A percentile compares a stretch with the other conserved stretches of the same genome.
phyloP scores from a whole-genome alignment of 225 moss, liverwort and hornwort genomes.

The Physcomitrellopsis africana region DNA sequence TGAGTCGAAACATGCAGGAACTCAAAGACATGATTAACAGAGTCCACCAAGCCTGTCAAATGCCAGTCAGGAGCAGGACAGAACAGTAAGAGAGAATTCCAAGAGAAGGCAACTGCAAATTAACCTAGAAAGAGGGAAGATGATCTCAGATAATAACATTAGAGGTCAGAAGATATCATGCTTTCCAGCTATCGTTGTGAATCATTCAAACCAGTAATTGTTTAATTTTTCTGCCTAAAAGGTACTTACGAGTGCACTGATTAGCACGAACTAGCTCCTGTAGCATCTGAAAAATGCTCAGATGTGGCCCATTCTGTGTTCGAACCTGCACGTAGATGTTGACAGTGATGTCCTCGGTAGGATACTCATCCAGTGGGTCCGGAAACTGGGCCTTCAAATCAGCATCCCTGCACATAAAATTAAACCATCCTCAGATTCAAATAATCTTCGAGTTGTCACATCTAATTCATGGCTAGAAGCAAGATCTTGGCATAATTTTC shows the following conservation, averaged over 20 bases:
- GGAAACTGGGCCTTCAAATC: constrained; percentile 2
- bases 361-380: constrained; percentile 32
- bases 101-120: not conserved
- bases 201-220: not conserved
- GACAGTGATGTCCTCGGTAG: constrained; percentile 47
- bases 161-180: not conserved
- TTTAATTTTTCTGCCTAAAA: not conserved
- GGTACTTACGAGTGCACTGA: constrained; percentile 65
- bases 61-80: not conserved
- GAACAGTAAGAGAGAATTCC: not conserved
- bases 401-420: constrained; percentile 40
- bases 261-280: constrained; percentile 50
- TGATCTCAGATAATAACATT: not conserved
- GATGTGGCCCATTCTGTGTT: constrained; percentile 23
- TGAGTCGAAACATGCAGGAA: constrained; percentile 43
- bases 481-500: not conserved
- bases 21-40: constrained; percentile 59
- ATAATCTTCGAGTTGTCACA: not conserved
- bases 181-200: not conserved
- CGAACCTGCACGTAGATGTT: constrained; percentile 62
- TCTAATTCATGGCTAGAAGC: not conserved
- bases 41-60: constrained; percentile 71
- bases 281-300: constrained; percentile 67
- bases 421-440: constrained; percentile 11
- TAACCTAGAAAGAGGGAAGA: not conserved